Evolutionary conservation across 768 basidiomycete genomes (phyloP).

Genomic region (Coprinellus micaceus): DNA sequence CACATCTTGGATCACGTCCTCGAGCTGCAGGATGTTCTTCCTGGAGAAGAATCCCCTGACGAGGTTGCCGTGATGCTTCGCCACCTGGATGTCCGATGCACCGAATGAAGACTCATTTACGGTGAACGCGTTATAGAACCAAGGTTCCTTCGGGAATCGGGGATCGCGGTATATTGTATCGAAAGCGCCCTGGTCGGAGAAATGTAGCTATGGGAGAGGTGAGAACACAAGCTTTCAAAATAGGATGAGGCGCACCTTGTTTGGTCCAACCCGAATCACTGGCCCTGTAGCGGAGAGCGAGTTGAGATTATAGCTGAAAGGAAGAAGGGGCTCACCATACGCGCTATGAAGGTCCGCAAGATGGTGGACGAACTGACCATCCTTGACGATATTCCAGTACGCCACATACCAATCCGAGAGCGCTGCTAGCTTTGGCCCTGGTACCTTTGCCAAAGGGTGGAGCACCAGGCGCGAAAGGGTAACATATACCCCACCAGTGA

Average conservation of each 20-base stretch:
- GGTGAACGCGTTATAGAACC: conserved; percentile 24
- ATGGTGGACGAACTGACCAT: conserved; percentile 25
- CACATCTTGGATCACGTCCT: conserved; percentile 24
- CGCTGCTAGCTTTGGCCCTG: conserved; percentile 29
- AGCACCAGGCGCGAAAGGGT: conserved; percentile 14
- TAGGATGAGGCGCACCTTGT: conserved; percentile 25
- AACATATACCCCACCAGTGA: too few species aligned
- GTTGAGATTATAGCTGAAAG: neutral
- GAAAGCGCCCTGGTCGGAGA: conserved; percentile 30
- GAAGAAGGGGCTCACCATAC: conserved; percentile 18
- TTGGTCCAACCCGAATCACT: conserved; percentile 34
- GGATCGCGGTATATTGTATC: conserved; percentile 28
- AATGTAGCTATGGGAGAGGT: conserved; percentile 31
- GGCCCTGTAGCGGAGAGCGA: conserved; percentile 23
- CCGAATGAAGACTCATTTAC: conserved; percentile 26
- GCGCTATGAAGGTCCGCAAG: conserved; percentile 22
- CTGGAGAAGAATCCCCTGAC: conserved; percentile 32
- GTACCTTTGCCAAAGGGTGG: conserved; percentile 26
- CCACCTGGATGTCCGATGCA: conserved; percentile 18
- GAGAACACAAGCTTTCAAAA: neutral
- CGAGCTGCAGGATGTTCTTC: conserved; percentile 27
- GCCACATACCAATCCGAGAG: conserved; percentile 21
- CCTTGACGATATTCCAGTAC: conserved; percentile 25
- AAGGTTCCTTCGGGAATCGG: conserved; percentile 25
- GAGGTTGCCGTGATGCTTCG: conserved; percentile 25